Conservation (phyloP, 2,329 filamentous ascomycete species). For the Penicillium crustosum region DNA sequence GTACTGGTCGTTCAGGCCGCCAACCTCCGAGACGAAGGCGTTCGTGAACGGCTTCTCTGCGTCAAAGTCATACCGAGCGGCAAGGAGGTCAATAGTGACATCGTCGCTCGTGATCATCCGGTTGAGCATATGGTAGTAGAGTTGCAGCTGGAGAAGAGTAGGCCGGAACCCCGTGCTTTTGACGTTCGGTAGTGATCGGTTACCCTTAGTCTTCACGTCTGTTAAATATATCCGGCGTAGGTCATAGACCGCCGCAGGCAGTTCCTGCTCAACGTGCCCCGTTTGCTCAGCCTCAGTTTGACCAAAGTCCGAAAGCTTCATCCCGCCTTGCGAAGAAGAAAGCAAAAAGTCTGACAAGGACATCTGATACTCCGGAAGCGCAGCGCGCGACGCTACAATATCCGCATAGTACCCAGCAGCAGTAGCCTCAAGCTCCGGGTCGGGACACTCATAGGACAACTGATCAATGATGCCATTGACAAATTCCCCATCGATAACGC, state of each 20-base stretch:
- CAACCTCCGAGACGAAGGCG: conserved; percentile 73
- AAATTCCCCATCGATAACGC: conserved; percentile 74
- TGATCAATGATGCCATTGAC: conserved; percentile 91
- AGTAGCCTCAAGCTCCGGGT: conserved; percentile 66
- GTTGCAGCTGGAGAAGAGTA: conserved; percentile 80
- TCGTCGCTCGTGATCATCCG: conserved; percentile 66
- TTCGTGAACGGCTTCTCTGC: conserved; percentile 69
- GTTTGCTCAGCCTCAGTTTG: conserved; percentile 14
- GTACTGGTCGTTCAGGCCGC: conserved; percentile 66
- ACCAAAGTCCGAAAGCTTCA: conserved; percentile 33
- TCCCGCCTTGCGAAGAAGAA: conserved; percentile 37
- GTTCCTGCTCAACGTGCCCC: conserved; percentile 5
- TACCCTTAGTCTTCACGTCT: conserved; percentile 80
- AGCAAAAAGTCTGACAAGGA: conserved; percentile 48
- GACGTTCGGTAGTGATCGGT: conserved; percentile 60
- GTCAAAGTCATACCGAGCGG: conserved; percentile 70
- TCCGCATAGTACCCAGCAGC: conserved; percentile 47
- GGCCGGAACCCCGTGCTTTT: conserved; percentile 65
- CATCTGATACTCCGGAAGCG: conserved; percentile 46
- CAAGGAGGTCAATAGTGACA: conserved; percentile 67
- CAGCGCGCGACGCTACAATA: conserved; percentile 35
- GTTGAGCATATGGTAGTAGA: conserved; percentile 84
- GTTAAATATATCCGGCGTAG: conserved; percentile 66
- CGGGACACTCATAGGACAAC: conserved; percentile 73
- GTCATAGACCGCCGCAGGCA: conserved; percentile 23